A percentile compares a stretch with the other conserved stretches of the same genome.
These are phyloP conservation scores for Rhipidocladum racemiflorum DNA, from an alignment of 176 grass and related monocot genomes.

Conservation along the genomic window DNA sequence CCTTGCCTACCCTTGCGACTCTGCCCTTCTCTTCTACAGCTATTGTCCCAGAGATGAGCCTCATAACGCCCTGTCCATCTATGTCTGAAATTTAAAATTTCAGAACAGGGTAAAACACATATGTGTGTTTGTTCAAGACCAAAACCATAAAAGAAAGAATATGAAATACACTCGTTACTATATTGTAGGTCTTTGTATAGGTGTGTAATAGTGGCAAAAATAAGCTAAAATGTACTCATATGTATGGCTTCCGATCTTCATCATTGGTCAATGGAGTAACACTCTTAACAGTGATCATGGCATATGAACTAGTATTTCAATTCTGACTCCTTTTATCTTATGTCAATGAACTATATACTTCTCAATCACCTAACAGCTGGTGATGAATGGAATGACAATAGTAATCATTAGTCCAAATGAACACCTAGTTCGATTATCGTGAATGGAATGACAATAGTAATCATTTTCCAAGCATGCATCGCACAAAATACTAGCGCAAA, in stretches of 20 bases:
- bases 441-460: not conserved
- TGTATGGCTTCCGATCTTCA: not conserved
- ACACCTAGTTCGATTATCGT: not conserved
- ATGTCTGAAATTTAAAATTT: conserved; percentile 38
- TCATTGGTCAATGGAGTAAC: not conserved
- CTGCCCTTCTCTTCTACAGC: conserved; percentile 72
- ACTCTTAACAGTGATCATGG: not conserved
- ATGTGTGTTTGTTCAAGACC: not conserved
- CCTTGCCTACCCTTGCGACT: conserved; percentile 73
- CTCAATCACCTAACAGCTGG: not conserved
- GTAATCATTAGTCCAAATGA: not conserved
- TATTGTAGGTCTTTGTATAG: not conserved
- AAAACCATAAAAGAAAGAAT: not conserved
- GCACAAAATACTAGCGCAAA: not conserved
- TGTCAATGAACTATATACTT: not conserved
- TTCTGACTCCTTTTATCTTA: not conserved
- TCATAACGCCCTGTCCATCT: conserved; percentile 78
- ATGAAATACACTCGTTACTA: not conserved
- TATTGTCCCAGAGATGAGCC: conserved; percentile 80
- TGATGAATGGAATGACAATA: not conserved
- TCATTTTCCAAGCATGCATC: conserved; percentile 3
- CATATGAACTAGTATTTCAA: not conserved
- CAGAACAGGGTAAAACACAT: not conserved
- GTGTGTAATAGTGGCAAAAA: not conserved
- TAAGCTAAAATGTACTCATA: not conserved